Evolutionary conservation across 2,329 filamentous ascomycete genomes (phyloP).

Genomic region (Huntiella moniliformis): DNA sequence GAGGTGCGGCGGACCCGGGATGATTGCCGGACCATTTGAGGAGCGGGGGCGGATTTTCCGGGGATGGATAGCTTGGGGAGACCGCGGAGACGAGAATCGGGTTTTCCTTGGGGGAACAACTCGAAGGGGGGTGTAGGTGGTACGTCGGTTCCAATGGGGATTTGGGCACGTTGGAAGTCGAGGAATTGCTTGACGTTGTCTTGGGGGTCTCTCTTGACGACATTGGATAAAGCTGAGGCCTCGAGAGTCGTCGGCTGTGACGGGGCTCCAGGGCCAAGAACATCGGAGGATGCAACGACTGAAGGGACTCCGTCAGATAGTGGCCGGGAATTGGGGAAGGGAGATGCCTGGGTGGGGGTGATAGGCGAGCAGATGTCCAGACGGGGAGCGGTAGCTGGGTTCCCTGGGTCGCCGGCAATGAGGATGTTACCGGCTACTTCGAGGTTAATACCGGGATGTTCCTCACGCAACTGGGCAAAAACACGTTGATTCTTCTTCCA

Average conservation of each 20-base stretch:
- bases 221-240: slow-evolving; percentile 48
- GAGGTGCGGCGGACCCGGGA: slow-evolving; percentile 11
- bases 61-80: slow-evolving; percentile 47
- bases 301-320: slow-evolving; percentile 62
- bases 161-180: slow-evolving; percentile 52
- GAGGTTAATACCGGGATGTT: slow-evolving; percentile 47
- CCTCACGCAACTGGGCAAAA: slow-evolving; percentile 54
- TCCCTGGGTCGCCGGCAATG: slow-evolving; percentile 61
- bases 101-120: slow-evolving; percentile 27
- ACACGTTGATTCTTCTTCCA: slow-evolving; percentile 64
- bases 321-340: slow-evolving; percentile 21
- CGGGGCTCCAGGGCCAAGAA: slow-evolving; percentile 54
- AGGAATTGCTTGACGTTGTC: slow-evolving; percentile 89
- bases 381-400: slow-evolving; percentile 40
- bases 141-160: slow-evolving; percentile 30
- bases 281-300: slow-evolving; percentile 76
- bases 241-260: slow-evolving; percentile 48
- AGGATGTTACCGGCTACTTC: slow-evolving; percentile 42
- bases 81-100: slow-evolving; percentile 35
- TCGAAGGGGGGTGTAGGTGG: slow-evolving; percentile 53
- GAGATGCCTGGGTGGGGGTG: slow-evolving; percentile 5
- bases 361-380: slow-evolving; percentile 12
- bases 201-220: slow-evolving; percentile 62
- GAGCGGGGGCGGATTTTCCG: slow-evolving; percentile 17
- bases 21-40: slow-evolving; percentile 13